Conservation (phyloP, 257 asterid genomes). For the Solanum rostratum region DNA sequence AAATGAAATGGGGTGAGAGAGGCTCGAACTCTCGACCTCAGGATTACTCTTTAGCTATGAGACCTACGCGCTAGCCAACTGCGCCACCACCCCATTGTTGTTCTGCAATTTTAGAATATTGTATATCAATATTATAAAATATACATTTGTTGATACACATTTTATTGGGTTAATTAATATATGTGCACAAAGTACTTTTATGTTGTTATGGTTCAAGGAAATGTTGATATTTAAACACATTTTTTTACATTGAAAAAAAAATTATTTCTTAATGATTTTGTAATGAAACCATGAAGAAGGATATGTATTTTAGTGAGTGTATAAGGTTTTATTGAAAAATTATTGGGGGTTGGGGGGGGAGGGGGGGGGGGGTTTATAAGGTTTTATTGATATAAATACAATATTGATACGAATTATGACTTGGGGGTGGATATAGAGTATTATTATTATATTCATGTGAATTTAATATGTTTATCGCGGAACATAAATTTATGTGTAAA, state of each 20-base stretch:
- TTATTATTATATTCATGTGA: neutral
- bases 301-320: neutral
- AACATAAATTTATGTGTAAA: no score
- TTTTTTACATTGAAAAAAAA: neutral
- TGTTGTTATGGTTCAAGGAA: neutral
- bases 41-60: constrained; percentile 80
- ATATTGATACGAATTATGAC: neutral
- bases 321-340: neutral
- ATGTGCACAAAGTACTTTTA: neutral
- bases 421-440: neutral
- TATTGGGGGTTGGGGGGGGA: no score
- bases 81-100: constrained; percentile 86
- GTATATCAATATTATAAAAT: neutral
- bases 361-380: neutral
- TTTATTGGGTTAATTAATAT: neutral
- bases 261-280: neutral
- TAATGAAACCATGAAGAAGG: neutral
- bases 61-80: constrained; percentile 99
- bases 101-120: neutral
- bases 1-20: constrained; percentile 54
- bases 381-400: neutral
- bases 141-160: neutral
- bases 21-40: constrained; percentile 99
- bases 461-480: neutral
- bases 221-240: neutral